Base-by-base conservation (phyloP, 306 rosid species). In the Alnus rubra region DNA sequence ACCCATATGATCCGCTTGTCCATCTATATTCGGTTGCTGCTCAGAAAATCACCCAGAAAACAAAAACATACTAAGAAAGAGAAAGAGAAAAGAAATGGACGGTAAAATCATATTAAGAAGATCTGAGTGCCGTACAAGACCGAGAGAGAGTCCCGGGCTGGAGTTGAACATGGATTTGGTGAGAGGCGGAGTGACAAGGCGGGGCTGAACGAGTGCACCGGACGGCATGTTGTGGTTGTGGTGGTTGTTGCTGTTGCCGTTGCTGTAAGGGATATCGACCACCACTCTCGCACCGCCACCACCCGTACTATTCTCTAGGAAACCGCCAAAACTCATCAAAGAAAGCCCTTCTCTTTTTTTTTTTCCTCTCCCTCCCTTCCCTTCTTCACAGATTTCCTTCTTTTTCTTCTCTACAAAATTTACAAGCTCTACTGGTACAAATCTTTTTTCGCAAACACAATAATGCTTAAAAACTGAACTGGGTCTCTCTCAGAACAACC, bases 251-350 rank as follows among this genome's bases (percentile, higher is more conserved):
- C 16, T 65, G 58, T 47, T 80, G 82, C 52, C 67, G 83, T 74
- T 81, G 71, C n/a, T 79, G 79, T 79, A 92, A 33, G 95, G 85
- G 69, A 90, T 84, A 79, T 94, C 96, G 12, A 87, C 76, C 13
- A 88, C 79, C 79, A 90, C 84, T 90, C 96, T 88, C 23, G 87
- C 89, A 74, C 86, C 91, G 16, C 91, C 93, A 42, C 94, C 78
- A 4, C 90, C 90, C 50, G 89, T 76, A 85, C 92, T 90, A 74
- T 84, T 88, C 71, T 94, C 96, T 5, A 87, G 86, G 78, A 96
- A 88, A 49, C 94, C 97, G 87, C 96, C 94, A 89, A 91, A 96
- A 91, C 99, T 96, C 99, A 93, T 96, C 88, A 91, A 91, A 84
- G 85, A 88, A 74, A 76, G 71, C 62, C 73, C 80, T 70, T 80